Evolutionary conservation across 768 basidiomycete species (phyloP), one percentile per base, ranked within the genome.

Genomic region (Trametes elegans): DNA sequence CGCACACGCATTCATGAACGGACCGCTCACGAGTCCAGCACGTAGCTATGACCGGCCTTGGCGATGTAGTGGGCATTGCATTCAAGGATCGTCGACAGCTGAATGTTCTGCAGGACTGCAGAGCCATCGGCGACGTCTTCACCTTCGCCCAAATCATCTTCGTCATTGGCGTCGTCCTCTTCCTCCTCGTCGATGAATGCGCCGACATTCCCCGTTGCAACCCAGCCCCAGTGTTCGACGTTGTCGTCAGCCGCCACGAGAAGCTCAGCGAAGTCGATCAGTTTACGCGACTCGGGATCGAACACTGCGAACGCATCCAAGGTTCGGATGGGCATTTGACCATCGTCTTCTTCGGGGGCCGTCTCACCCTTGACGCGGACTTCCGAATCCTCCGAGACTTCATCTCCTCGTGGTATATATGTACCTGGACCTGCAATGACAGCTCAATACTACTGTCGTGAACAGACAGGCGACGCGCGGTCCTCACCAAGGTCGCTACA

Each of bases 281-380:
- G 62, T 14, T 73, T 64, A 7, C 62, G 52, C 1, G 75, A 74
- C 1, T 63, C 54, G 11, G 58, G 27, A 13, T 81, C 68, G 49
- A 84, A 87, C 28, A 88, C 69, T 0, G 71, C 64, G 60, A 87
- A 88, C 53, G 83, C 70, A 0, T 72, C 68, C 8, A 89, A 71
- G 0, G 76, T 58, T 7, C 87, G 79, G 39, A 89, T 72, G 13
- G 87, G 87, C 28, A 85, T 59, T 7, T 52, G 46, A 32, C 42
- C 54, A 2, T 29, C 41, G 10, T 52, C 53, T n/a, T 53, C 66
- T n/a, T 62, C 53, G 6, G 57, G 49, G 23, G 66, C 59, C 0
- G 68, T 68, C 67, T 83, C 82, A 27, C 77, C 77, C 24, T 70
- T 68, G 24, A 83, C 63, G n/a, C 69, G 62, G 13, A 81, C 58